Percentiles rank a stretch among this genome's conserved stretches.
Conservation (phyloP, 2,329 filamentous ascomycete species). For the Monosporascus sp. region DNA sequence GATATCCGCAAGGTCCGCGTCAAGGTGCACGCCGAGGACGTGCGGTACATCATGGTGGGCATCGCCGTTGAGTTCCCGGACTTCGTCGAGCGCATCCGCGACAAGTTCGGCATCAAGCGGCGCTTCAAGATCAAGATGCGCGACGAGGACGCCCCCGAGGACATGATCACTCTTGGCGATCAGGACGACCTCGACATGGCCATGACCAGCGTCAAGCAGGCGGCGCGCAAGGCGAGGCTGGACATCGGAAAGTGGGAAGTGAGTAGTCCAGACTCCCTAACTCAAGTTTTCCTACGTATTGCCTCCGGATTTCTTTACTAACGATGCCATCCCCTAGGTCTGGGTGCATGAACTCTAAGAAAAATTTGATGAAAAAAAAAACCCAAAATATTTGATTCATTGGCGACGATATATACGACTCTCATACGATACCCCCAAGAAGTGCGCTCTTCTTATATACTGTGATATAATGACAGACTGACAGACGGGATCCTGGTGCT, state of each 20-base stretch:
- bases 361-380: not conserved
- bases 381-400: not conserved
- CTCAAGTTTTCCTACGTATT: too few relatives aligned
- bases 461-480: not conserved
- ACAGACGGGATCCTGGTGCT: not conserved
- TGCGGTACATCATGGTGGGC: conserved; percentile 84
- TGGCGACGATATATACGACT: conserved; percentile 1
- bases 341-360: not conserved
- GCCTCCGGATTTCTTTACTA: not conserved
- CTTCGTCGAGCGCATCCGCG: conserved; percentile 71
- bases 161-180: conserved; percentile 96
- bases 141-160: conserved; percentile 70
- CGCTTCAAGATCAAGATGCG: conserved; percentile 85
- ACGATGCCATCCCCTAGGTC: not conserved
- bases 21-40: conserved; percentile 89
- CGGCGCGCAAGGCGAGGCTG: conserved; percentile 64
- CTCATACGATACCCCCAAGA: not conserved
- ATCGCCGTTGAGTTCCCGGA: conserved; percentile 68
- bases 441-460: not conserved
- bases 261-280: conserved; percentile 31
- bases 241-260: conserved; percentile 96
- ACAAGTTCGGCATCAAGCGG: conserved; percentile 76
- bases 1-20: conserved; percentile 76
- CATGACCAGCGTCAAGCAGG: conserved; percentile 61
- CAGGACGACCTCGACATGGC: conserved; percentile 94